These are phyloP conservation scores for Aspergillus felis DNA, from an alignment of 2,329 filamentous ascomycete genomes.

Conservation along the genomic window DNA sequence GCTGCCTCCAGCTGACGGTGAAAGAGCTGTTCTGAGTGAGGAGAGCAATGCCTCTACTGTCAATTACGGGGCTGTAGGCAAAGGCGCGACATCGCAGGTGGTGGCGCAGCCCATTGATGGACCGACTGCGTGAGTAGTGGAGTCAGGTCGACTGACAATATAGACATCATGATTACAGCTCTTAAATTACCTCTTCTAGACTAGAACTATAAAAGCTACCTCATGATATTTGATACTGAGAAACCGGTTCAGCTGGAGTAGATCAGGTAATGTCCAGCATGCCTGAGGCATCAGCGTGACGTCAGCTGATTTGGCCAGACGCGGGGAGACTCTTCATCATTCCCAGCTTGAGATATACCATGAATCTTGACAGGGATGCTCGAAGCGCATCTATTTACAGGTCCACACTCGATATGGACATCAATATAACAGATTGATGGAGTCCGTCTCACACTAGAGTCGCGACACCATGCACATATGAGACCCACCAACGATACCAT, in stretches of 20 bases:
- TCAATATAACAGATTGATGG: not conserved
- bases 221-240: not conserved
- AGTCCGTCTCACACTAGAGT: not conserved
- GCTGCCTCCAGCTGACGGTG: not conserved
- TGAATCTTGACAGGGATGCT: not conserved
- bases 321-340: not conserved
- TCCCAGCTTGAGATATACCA: not conserved
- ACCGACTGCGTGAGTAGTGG: not conserved
- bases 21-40: constrained; percentile 12
- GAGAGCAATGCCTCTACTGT: not conserved
- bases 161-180: not conserved
- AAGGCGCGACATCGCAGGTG: constrained; percentile 3
- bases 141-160: not conserved
- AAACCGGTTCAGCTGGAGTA: not conserved
- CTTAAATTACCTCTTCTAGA: too few relatives aligned
- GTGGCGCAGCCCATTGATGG: not conserved
- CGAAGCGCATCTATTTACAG: not conserved
- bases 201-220: not conserved
- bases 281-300: not conserved
- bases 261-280: not conserved
- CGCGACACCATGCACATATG: not conserved
- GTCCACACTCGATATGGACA: not conserved
- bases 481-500: not conserved
- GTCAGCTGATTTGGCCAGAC: not conserved
- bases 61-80: constrained; percentile 12